A percentile compares a stretch with the other conserved stretches of the same genome.
Conservation (phyloP, 169 alveolate genomes). For the Cryptosporidium viatorum region DNA sequence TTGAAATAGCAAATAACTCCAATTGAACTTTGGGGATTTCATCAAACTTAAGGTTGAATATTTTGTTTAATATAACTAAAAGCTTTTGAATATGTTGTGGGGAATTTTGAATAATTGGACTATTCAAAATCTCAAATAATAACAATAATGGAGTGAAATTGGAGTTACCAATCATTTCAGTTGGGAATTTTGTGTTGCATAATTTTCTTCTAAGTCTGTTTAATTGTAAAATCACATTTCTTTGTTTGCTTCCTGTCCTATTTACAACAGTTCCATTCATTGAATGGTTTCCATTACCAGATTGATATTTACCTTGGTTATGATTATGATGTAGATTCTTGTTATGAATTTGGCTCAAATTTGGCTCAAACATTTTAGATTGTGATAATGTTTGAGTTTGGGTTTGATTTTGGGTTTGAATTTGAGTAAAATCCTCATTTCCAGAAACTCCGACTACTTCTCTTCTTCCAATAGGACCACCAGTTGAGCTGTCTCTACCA, state of each 20-base stretch:
- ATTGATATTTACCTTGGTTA: background rate
- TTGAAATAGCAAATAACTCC: constrained; percentile 18
- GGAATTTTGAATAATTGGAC: constrained; percentile 23
- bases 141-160: constrained; percentile 49
- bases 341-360: background rate
- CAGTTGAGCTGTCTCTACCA: background rate
- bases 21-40: constrained; percentile 49
- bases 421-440: background rate
- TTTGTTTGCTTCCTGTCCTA: constrained; percentile 11
- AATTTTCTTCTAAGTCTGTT: constrained; percentile 26
- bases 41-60: constrained; percentile 14
- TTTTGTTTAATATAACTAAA: background rate
- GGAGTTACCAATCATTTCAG: background rate
- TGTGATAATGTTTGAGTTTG: background rate
- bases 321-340: background rate
- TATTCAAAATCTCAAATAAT: constrained; percentile 27
- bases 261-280: background rate
- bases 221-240: background rate
- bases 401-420: background rate
- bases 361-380: background rate
- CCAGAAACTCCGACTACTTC: background rate
- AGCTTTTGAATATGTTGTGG: constrained; percentile 64
- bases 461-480: background rate
- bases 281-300: background rate
- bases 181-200: constrained; percentile 31